These are phyloP conservation scores for Cucurbita moschata DNA, from an alignment of 306 rosid species.

Conservation along the genomic window DNA sequence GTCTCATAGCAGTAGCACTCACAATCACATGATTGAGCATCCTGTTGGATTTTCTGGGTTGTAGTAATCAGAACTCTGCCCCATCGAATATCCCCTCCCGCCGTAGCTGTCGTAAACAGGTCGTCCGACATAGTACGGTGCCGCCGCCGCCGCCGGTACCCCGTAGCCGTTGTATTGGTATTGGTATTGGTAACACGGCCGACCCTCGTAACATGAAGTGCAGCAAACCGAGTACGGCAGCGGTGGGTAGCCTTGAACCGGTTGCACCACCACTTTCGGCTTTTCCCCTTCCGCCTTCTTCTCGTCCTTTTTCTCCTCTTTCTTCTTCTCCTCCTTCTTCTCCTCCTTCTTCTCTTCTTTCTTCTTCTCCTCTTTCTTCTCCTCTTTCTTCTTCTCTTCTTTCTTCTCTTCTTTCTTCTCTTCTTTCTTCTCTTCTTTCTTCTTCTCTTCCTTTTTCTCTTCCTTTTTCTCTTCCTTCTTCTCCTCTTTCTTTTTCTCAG, in stretches of 20 bases:
- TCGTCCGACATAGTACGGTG: constrained; percentile 8
- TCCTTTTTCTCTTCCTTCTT: not conserved
- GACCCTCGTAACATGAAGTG: constrained; percentile 5
- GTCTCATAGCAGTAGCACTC: not conserved
- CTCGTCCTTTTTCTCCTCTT: not conserved
- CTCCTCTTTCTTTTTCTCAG: not conserved
- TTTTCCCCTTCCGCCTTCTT: not conserved
- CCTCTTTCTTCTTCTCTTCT: not conserved
- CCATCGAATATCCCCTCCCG: not conserved
- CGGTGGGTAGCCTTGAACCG: constrained; percentile 10
- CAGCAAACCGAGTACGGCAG: not conserved
- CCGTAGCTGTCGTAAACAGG: constrained; percentile 26
- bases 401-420: not conserved
- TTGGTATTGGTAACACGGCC: constrained; percentile 9
- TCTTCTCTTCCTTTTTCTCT: not conserved
- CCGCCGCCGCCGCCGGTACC: not conserved
- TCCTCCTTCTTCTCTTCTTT: not conserved
- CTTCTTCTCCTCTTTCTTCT: not conserved
- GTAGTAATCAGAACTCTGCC: not conserved
- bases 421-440: not conserved
- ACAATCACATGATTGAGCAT: constrained; percentile 9
- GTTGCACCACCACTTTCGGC: not conserved
- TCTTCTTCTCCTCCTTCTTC: not conserved
- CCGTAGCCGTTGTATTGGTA: constrained; percentile 15
- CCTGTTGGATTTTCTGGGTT: not conserved